A percentile compares a stretch with the other conserved stretches of the same genome.
Evolutionary conservation across 1,284 basidiomycete species (phyloP).

Genomic region (Trametes sp.): DNA sequence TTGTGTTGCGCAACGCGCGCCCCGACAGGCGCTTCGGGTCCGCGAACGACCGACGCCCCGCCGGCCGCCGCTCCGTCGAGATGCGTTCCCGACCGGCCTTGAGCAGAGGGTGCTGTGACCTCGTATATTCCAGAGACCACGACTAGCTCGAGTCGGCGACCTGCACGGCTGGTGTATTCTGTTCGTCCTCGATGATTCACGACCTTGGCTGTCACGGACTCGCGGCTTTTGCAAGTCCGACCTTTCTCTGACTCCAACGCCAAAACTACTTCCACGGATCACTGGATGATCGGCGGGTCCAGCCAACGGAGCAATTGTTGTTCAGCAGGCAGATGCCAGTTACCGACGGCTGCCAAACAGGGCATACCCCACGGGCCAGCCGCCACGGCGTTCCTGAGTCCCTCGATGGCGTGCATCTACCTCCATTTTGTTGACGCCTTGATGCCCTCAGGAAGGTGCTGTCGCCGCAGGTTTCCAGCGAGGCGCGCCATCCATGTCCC

Average conservation of each 20-base stretch:
- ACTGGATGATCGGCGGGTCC: constrained; percentile 3
- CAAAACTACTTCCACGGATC: neutral
- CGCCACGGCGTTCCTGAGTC: neutral
- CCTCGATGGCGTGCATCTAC: neutral
- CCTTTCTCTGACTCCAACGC: neutral
- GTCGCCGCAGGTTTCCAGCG: neutral
- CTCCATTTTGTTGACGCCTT: neutral
- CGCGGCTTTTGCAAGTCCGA: neutral
- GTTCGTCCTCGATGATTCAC: no score
- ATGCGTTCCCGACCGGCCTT: neutral
- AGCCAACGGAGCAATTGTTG: constrained; percentile 5
- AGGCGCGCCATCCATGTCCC: neutral
- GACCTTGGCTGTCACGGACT: neutral
- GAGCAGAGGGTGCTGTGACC: no score
- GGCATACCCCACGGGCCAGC: neutral
- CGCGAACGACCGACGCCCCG: neutral
- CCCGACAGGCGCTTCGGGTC: neutral
- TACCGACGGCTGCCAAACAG: neutral
- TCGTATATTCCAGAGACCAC: neutral
- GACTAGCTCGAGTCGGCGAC: neutral
- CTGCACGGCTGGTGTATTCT: neutral
- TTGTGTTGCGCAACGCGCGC: neutral
- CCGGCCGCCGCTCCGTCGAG: neutral
- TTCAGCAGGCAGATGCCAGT: neutral
- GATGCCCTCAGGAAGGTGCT: no score